Base-by-base conservation (phyloP, 2,329 filamentous ascomycete species). In the Coniochaeta prunicola region DNA sequence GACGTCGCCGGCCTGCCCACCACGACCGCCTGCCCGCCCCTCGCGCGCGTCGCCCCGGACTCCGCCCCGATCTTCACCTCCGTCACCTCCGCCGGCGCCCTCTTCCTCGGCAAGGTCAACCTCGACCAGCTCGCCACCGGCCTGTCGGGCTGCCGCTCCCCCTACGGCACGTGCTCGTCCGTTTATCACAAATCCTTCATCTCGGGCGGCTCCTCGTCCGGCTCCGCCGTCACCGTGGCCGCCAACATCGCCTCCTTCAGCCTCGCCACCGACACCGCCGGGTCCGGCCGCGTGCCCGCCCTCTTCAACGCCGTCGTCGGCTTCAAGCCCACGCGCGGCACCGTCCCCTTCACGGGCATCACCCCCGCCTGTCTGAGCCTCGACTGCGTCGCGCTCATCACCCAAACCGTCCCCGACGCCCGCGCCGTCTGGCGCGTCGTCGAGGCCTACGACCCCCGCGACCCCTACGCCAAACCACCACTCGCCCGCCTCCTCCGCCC, bases 121-220 rank as follows among this genome's bases (percentile, higher is more conserved):
- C 74, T 86, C 58, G 83, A 87, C 65, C 83, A 86, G 67, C 74
- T 86, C 8, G 83, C 82, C 2, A 86, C 83, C 0, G 83, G 84
- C 0, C 73, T 86, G 4, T 80, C 77, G 15, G 84, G 83, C n/a
- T 81, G 78, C 50, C 76, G 82, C 33, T 83, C 80, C 2, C 80
- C 82, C 0, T 84, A 80, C 61, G 83, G 82, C 1, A 74, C 65
- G 69, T 59, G 64, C 8, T 38, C 77, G 76, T 54, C 81, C 56
- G 63, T 66, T 1, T 66, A 62, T 54, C 60, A 64, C 56, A 45
- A 42, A 1, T 57, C 60, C 8, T 64, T 66, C 56, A 61, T 70
- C 19, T 60, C 65, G 0, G 81, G 81, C 7, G 83, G 82, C 12
- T 83, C 80, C 1, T 82, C 78, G 9, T 81, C 78, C 4, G 83